These are phyloP conservation scores for Thielaviopsis euricoi DNA, from an alignment of 2,329 filamentous ascomycete species.

Conservation along the genomic window DNA sequence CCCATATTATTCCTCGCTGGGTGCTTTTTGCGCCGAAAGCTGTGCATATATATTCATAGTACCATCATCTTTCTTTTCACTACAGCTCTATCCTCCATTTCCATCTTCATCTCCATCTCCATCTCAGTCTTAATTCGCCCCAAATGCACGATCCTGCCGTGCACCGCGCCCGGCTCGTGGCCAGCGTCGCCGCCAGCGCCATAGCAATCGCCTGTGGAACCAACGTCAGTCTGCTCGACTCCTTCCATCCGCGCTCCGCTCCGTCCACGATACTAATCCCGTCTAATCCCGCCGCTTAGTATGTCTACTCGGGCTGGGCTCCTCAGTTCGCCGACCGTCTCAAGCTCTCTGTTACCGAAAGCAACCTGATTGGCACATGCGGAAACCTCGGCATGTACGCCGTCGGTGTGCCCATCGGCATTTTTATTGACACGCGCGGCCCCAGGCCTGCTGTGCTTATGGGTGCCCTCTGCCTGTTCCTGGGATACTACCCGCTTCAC, in stretches of 20 bases:
- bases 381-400: slow-evolving; percentile 92
- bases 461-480: slow-evolving; percentile 54
- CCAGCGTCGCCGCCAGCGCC: slow-evolving; percentile 68
- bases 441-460: slow-evolving; percentile 63
- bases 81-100: no score
- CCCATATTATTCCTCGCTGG: not conserved
- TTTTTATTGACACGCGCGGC: slow-evolving; percentile 70
- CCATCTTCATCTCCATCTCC: not conserved
- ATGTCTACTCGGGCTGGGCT: slow-evolving; percentile 96
- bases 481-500: slow-evolving; percentile 78
- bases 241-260: not conserved
- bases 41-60: not conserved
- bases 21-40: not conserved
- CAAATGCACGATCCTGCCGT: slow-evolving; percentile 31
- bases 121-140: slow-evolving; percentile 14
- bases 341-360: slow-evolving; percentile 77
- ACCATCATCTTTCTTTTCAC: slow-evolving; percentile 1
- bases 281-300: slow-evolving; percentile 34
- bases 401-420: slow-evolving; percentile 72
- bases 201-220: slow-evolving; percentile 85
- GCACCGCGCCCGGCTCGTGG: slow-evolving; percentile 54
- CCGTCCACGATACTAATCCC: not conserved
- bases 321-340: slow-evolving; percentile 84
- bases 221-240: slow-evolving; percentile 44
- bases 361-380: slow-evolving; percentile 73